phyloP scores from a whole-genome alignment of 306 rosid species.

The Acacia confusa region DNA sequence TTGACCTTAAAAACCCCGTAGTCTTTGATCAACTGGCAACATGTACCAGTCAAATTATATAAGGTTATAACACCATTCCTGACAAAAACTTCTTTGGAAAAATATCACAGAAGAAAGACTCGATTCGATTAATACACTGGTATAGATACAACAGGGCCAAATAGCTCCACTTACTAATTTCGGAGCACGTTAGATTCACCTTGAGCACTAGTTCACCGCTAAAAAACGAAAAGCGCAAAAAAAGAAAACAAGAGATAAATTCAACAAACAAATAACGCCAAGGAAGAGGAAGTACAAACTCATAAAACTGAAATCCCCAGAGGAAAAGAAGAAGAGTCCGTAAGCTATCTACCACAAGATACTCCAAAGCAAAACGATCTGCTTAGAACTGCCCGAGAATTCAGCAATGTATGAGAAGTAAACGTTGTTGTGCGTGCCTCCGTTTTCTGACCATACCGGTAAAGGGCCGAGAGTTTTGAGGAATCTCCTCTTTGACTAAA shows the following conservation, averaged over 20 bases:
- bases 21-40: not conserved
- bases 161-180: not conserved
- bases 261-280: not conserved
- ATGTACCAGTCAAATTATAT: not conserved
- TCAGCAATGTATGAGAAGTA: not conserved
- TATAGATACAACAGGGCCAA: not conserved
- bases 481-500: slow-evolving; percentile 25
- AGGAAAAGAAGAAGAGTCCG: not conserved
- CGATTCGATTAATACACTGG: not conserved
- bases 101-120: not conserved
- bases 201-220: not conserved
- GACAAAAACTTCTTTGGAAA: slow-evolving; percentile 10
- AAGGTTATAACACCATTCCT: not conserved
- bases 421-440: not conserved
- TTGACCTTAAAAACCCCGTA: not conserved
- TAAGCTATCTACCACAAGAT: slow-evolving; percentile 1
- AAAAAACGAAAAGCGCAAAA: not conserved
- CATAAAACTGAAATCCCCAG: slow-evolving; percentile 18
- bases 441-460: slow-evolving; percentile 33
- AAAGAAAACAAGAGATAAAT: not conserved
- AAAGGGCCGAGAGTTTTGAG: not conserved
- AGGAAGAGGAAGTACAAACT: slow-evolving; percentile 11
- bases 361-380: not conserved
- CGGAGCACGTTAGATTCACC: not conserved
- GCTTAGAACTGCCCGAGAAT: not conserved